Base-by-base conservation (phyloP, 1,284 basidiomycete genomes). In the Cystobasidium sp. region DNA sequence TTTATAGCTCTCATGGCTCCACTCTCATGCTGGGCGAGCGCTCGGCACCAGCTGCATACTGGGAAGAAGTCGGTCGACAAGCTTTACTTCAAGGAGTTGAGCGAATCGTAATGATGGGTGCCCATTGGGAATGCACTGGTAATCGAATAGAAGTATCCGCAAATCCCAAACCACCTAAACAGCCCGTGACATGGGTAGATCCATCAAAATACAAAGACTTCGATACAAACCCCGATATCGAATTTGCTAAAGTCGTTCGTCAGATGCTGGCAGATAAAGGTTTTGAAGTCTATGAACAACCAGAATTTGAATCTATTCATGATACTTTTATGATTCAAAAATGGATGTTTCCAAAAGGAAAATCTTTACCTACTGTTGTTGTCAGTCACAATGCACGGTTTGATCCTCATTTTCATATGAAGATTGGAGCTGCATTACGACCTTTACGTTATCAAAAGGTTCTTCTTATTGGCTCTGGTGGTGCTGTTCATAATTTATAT, bases 401-500 rank as follows among this genome's bases (percentile, higher is more conserved):
- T 67, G 76, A 80, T 43, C 77, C 79, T 12, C 78, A 77, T 46
- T 76, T 77, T 9, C 73, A 78, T 39, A 59, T 79, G 12, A 76
- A 76, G 18, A 78, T 80, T 24, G 79, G 79, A 37, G 76, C 74
- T 1, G 79, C 79, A 0, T 62, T 80, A 9, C 75, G 79, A 6
- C 65, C 75, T 4, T 73, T 80, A 39, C 76, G 79, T 52, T 55
- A 75, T 39, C 49, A 78, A 37, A 77, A 79, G 46, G 67, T 72
- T 16, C 73, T 80, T 8, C 55, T 80, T 52, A 78, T 80, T 31
- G 79, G 79, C 1, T 76, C 79, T 1, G 79, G 79, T 1, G 79
- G 79, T 3, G 76, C 79, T 0, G 79, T 80, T 6, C 79, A 80
- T 76, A 80, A 80, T 61, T 76, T 80, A 7, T 80, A 80, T 66